phyloP scores from a whole-genome alignment of 225 moss, liverwort and hornwort genomes.

The Straminergon stramineum region DNA sequence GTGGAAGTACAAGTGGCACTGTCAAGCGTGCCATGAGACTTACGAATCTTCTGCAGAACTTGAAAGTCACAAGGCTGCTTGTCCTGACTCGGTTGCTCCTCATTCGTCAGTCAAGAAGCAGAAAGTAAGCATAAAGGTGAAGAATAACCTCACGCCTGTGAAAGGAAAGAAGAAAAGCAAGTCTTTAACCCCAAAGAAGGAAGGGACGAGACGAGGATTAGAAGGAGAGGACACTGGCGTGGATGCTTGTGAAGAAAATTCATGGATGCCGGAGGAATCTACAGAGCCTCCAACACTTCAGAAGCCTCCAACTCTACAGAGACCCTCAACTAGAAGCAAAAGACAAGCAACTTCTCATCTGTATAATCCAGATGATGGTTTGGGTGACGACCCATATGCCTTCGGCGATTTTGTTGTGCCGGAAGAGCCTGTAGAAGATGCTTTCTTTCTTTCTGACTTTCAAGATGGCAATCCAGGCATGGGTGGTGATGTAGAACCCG shows the following conservation, averaged over 20 bases:
- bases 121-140: constrained; percentile 30
- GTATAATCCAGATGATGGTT: constrained; percentile 2
- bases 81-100: constrained; percentile 12
- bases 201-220: background rate
- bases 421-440: constrained; percentile 44
- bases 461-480: constrained; percentile 30
- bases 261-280: constrained; percentile 23
- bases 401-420: constrained; percentile 7
- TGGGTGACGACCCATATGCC: constrained; percentile 1
- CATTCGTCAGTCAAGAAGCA: constrained; percentile 13
- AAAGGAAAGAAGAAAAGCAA: constrained; percentile 37
- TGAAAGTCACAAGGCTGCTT: constrained; percentile 46
- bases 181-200: constrained; percentile 18
- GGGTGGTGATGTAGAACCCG: constrained; percentile 12
- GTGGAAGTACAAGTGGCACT: constrained; percentile 74
- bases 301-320: constrained; percentile 9
- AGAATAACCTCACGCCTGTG: constrained; percentile 26
- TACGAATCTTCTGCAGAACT: constrained; percentile 65
- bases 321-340: constrained; percentile 20
- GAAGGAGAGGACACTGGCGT: constrained; percentile 4
- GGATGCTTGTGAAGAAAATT: constrained; percentile 22
- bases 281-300: background rate
- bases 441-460: constrained; percentile 52
- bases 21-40: constrained; percentile 72
- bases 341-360: constrained; percentile 9